Evolutionary conservation across 768 basidiomycete genomes (phyloP).

Genomic region (Gautieria morchelliformis): DNA sequence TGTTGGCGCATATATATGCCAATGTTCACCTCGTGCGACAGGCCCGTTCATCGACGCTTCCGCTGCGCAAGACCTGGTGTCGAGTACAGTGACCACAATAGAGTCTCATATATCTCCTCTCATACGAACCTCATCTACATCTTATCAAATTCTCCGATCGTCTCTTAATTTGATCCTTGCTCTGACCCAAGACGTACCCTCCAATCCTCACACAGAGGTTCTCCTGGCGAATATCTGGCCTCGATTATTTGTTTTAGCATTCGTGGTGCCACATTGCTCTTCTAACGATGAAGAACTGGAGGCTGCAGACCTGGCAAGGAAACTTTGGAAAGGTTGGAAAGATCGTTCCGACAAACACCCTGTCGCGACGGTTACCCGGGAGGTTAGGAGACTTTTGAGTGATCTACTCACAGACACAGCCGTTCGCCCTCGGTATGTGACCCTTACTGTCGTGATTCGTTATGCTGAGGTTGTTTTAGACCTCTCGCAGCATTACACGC

Average conservation of each 20-base stretch:
- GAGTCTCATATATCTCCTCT: background rate
- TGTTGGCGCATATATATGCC: background rate
- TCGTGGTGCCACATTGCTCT: background rate
- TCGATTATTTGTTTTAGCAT: background rate
- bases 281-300: background rate
- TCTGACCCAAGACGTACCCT: background rate
- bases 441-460: background rate
- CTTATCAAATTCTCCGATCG: background rate
- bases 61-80: background rate
- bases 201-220: background rate
- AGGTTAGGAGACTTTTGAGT: background rate
- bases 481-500: background rate
- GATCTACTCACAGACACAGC: background rate
- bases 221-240: background rate
- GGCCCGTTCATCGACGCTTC: conserved; percentile 4
- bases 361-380: background rate
- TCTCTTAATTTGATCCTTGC: background rate
- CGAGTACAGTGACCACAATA: background rate
- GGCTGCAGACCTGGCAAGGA: background rate
- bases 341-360: background rate
- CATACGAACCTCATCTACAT: background rate
- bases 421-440: background rate
- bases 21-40: background rate
- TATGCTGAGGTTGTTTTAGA: background rate
- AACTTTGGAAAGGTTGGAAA: conserved; percentile 1